phyloP scores from a whole-genome alignment of 352 stramenopile genomes.

The Globisporangium heterothallicum region DNA sequence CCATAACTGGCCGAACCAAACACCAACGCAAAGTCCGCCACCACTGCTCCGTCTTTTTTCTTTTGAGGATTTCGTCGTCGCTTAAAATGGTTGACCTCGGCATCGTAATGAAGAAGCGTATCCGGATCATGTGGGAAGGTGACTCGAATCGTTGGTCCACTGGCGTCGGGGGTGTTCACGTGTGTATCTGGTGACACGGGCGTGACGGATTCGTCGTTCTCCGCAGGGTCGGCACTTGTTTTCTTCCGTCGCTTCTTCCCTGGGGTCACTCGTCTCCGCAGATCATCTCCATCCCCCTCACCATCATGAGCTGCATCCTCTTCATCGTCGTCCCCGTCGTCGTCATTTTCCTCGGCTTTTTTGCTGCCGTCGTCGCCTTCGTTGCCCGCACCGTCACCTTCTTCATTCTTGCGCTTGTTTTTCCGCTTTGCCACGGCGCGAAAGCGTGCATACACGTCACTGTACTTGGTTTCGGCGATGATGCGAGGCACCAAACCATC shows the following conservation, averaged over 20 bases:
- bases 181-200: conserved; percentile 64
- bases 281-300: conserved; percentile 36
- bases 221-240: conserved; percentile 19
- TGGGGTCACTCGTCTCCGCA: conserved; percentile 24
- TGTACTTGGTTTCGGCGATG: conserved; percentile 58
- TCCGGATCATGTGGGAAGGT: conserved; percentile 49
- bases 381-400: conserved; percentile 34
- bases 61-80: conserved; percentile 25
- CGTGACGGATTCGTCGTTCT: conserved; percentile 59
- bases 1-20: conserved; percentile 18
- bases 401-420: conserved; percentile 33
- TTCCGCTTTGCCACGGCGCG: conserved; percentile 33
- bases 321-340: conserved; percentile 52
- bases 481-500: conserved; percentile 45
- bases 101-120: conserved; percentile 29
- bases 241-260: conserved; percentile 54
- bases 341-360: conserved; percentile 46
- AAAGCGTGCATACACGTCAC: conserved; percentile 56
- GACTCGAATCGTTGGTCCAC: conserved; percentile 40
- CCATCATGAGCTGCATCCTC: conserved; percentile 41
- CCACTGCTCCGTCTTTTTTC: background rate
- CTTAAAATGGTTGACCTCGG: conserved; percentile 55
- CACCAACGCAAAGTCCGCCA: conserved; percentile 20
- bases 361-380: conserved; percentile 28
- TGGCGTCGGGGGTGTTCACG: conserved; percentile 54